phyloP scores from a whole-genome alignment of 1,284 basidiomycete species.

The Leccinum subrobustum region DNA sequence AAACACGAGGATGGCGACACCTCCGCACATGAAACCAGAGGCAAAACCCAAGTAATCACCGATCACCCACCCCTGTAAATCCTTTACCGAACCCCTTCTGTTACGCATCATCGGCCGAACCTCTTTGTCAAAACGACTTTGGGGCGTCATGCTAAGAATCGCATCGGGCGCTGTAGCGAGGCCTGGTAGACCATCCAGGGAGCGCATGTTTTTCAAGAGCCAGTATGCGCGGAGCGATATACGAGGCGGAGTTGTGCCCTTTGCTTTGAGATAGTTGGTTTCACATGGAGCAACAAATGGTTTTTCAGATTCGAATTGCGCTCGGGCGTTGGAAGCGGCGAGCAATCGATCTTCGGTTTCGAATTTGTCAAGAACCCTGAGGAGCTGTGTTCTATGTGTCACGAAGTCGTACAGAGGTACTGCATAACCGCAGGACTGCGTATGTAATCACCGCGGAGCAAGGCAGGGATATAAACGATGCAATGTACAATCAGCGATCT shows the following conservation, averaged over 20 bases:
- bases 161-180: constrained; percentile 29
- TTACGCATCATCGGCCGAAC: constrained; percentile 10
- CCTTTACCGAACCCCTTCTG: not conserved
- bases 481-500: constrained; percentile 1
- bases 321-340: not conserved
- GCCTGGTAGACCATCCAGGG: constrained; percentile 49
- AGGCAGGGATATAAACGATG: not conserved
- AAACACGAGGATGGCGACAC: constrained; percentile 10
- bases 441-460: not conserved
- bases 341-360: constrained; percentile 29
- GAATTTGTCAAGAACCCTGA: constrained; percentile 30
- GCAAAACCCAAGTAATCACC: constrained; percentile 13
- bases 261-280: constrained; percentile 8
- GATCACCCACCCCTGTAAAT: not conserved
- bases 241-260: constrained; percentile 18
- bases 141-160: constrained; percentile 8
- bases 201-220: constrained; percentile 41
- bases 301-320: not conserved
- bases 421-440: constrained; percentile 53
- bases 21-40: constrained; percentile 17
- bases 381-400: constrained; percentile 42
- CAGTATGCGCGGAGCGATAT: constrained; percentile 47
- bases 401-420: constrained; percentile 52
- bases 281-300: not conserved
- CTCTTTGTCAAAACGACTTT: constrained; percentile 20